These are phyloP conservation scores for Neurospora terricola DNA, from an alignment of 495 filamentous ascomycete genomes.

Conservation along the genomic window DNA sequence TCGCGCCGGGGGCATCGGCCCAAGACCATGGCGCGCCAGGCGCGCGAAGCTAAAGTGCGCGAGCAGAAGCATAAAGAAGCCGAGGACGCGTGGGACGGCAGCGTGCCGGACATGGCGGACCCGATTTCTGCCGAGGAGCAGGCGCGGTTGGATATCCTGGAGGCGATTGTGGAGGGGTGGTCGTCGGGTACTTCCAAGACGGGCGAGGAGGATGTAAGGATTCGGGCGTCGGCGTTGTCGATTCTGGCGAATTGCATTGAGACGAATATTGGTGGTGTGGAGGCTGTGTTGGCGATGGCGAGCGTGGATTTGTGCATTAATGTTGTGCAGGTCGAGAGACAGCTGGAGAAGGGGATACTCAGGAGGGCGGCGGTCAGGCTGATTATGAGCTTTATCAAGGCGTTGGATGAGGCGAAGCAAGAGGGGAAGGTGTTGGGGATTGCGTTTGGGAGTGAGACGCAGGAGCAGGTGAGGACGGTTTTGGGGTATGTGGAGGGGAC, in stretches of 20 bases:
- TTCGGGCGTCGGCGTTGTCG: constrained; percentile 69
- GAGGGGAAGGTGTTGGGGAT: constrained; percentile 45
- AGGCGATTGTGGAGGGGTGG: constrained; percentile 66
- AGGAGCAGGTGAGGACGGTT: constrained; percentile 52
- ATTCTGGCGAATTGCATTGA: constrained; percentile 59
- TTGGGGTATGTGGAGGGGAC: constrained; percentile 55
- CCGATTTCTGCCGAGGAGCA: constrained; percentile 37
- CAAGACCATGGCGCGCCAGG: constrained; percentile 40
- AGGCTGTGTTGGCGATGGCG: constrained; percentile 39
- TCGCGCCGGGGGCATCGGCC: constrained; percentile 51
- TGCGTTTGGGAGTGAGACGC: constrained; percentile 49
- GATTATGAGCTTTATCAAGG: constrained; percentile 55
- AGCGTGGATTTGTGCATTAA: constrained; percentile 58
- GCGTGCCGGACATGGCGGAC: constrained; percentile 35
- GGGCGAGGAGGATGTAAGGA: constrained; percentile 62
- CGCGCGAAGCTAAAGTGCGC: constrained; percentile 33
- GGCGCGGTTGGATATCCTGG: constrained; percentile 43
- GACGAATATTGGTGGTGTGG: constrained; percentile 54
- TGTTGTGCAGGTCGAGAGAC: constrained; percentile 55
- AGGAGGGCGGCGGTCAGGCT: constrained; percentile 63
- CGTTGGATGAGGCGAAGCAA: constrained; percentile 49
- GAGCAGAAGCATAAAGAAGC: constrained; percentile 40
- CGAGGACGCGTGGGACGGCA: constrained; percentile 45
- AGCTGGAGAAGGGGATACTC: constrained; percentile 57
- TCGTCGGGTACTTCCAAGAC: constrained; percentile 40